Conservation (phyloP, 2,329 filamentous ascomycete genomes). For the Fusarium ramigenum region DNA sequence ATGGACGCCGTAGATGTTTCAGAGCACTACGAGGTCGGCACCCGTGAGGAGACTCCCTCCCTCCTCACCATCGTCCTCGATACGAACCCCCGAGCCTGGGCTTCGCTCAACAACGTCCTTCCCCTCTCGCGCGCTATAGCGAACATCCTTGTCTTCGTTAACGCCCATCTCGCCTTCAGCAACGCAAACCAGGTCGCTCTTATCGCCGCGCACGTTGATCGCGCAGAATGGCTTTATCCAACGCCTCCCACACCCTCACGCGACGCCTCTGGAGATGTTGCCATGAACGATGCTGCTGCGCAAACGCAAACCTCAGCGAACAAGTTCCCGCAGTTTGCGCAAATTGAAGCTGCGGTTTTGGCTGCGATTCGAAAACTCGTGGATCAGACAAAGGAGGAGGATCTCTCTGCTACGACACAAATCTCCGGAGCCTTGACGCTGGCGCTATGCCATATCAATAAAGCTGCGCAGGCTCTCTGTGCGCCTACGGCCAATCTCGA, state of each 20-base stretch:
- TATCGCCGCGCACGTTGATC: conserved; percentile 87
- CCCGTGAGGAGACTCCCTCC: conserved; percentile 72
- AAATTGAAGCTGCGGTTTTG: conserved; percentile 84
- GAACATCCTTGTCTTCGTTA: conserved; percentile 93
- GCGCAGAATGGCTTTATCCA: conserved; percentile 91
- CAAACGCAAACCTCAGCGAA: conserved; percentile 66
- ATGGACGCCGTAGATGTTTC: conserved; percentile 68
- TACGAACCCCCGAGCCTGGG: conserved; percentile 96
- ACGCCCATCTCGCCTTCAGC: conserved; percentile 93
- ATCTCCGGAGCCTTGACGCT: conserved; percentile 91
- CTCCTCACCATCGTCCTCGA: conserved; percentile 92
- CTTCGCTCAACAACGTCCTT: conserved; percentile 76
- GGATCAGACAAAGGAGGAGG: conserved; percentile 68
- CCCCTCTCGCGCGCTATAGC: conserved; percentile 86
- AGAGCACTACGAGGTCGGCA: conserved; percentile 67
- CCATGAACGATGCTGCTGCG: conserved; percentile 62
- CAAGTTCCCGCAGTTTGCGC: conserved; percentile 92
- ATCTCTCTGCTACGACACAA: conserved; percentile 80
- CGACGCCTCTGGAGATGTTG: conserved; percentile 60
- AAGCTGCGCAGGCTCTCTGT: conserved; percentile 73
- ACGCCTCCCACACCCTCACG: conserved; percentile 47
- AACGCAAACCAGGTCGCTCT: conserved; percentile 93
- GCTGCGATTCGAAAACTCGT: conserved; percentile 79
- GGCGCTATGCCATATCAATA: conserved; percentile 90
- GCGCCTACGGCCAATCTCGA: conserved; percentile 60